These are phyloP conservation scores for Candida ortonii DNA, from an alignment of 805 yeast genomes.

Conservation along the genomic window DNA sequence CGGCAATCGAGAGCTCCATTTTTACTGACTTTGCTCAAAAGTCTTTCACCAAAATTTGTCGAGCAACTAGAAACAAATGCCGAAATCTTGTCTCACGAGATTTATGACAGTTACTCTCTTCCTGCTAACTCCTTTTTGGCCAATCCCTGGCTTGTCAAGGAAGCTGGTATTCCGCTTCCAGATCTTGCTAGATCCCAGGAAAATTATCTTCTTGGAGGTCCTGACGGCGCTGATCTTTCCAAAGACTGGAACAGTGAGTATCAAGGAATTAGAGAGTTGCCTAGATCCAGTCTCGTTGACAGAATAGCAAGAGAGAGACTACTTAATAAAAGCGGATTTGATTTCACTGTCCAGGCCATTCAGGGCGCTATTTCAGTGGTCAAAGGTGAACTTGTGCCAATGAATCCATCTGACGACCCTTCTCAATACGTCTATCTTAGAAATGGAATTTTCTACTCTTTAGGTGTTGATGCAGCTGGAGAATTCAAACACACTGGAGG, in stretches of 20 bases:
- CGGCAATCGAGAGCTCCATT: conserved; percentile 42
- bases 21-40: conserved; percentile 56
- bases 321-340: conserved; percentile 66
- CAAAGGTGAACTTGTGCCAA: conserved; percentile 68
- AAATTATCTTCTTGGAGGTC: conserved; percentile 50
- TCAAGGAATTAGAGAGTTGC: conserved; percentile 76
- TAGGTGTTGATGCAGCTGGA: conserved; percentile 68
- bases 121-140: conserved; percentile 62
- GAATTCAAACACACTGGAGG: conserved; percentile 69
- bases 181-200: conserved; percentile 64
- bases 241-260: conserved; percentile 92
- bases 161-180: conserved; percentile 32
- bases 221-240: conserved; percentile 53
- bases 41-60: conserved; percentile 63
- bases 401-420: conserved; percentile 73
- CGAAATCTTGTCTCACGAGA: conserved; percentile 38
- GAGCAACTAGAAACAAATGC: conserved; percentile 53
- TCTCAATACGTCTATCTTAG: conserved; percentile 66
- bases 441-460: conserved; percentile 85
- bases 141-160: conserved; percentile 73
- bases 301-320: conserved; percentile 74
- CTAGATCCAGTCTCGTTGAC: conserved; percentile 51
- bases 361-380: conserved; percentile 77
- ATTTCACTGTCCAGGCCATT: conserved; percentile 72
- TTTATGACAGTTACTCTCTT: conserved; percentile 55